Percentiles rank a stretch among this genome's conserved stretches.
Conservation (phyloP, 2,329 filamentous ascomycete species). For the Apiospora sp. region DNA sequence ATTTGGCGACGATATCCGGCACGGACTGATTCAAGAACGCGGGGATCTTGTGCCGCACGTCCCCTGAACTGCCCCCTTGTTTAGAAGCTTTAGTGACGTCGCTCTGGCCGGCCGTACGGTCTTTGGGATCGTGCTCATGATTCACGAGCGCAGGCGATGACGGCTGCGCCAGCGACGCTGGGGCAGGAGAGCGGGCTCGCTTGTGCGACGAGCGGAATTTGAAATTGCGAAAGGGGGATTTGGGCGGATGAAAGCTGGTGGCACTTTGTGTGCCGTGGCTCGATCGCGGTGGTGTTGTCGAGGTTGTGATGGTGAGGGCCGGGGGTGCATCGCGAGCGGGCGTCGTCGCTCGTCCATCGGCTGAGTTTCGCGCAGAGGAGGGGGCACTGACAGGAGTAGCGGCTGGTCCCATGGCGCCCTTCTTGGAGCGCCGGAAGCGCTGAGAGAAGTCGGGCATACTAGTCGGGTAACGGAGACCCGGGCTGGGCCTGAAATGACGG, state of each 20-base stretch:
- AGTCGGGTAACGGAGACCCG: not conserved
- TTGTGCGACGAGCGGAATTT: constrained; percentile 55
- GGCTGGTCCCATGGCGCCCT: constrained; percentile 21
- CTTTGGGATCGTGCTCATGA: constrained; percentile 39
- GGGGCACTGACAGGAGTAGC: constrained; percentile 10
- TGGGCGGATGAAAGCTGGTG: constrained; percentile 32
- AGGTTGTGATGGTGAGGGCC: constrained; percentile 38
- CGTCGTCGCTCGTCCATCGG: constrained; percentile 13
- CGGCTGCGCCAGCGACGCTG: constrained; percentile 35
- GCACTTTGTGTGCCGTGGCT: constrained; percentile 32
- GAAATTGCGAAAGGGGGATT: constrained; percentile 53
- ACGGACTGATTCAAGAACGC: constrained; percentile 60
- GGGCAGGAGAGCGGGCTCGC: constrained; percentile 53
- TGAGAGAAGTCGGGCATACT: constrained; percentile 24
- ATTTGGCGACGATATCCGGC: constrained; percentile 58
- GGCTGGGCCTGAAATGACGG: not conserved
- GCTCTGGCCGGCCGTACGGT: constrained; percentile 12
- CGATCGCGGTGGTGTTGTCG: constrained; percentile 36
- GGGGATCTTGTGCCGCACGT: constrained; percentile 48
- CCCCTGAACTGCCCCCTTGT: constrained; percentile 5
- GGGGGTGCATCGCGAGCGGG: constrained; percentile 31
- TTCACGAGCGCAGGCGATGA: constrained; percentile 42
- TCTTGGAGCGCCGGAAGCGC: constrained; percentile 25
- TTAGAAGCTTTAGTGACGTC: constrained; percentile 17
- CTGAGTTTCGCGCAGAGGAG: constrained; percentile 1